These are phyloP conservation scores for Neurospora cerealis DNA, from an alignment of 495 filamentous ascomycete genomes.

Conservation along the genomic window DNA sequence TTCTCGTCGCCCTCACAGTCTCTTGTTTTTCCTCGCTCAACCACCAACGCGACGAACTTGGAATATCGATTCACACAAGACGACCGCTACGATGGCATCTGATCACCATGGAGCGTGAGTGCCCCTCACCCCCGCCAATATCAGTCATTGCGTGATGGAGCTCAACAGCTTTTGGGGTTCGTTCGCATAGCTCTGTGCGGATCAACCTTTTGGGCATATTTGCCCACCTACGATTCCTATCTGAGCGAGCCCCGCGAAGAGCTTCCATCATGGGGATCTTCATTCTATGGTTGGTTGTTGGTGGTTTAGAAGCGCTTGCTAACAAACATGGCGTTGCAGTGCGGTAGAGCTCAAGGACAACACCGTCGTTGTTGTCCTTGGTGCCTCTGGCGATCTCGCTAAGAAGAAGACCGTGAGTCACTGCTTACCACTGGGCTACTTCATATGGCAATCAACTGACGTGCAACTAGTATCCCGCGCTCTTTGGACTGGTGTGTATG, in stretches of 20 bases:
- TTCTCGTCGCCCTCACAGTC: background rate
- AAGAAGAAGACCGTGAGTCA: constrained; percentile 96
- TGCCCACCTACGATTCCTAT: background rate
- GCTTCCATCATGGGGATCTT: constrained; percentile 8
- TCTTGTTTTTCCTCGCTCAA: background rate
- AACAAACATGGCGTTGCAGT: constrained; percentile 15
- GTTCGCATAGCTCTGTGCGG: background rate
- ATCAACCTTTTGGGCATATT: background rate
- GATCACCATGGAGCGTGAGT: constrained; percentile 33
- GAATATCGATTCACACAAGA: constrained; percentile 1
- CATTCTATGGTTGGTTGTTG: background rate
- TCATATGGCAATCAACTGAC: constrained; percentile 22
- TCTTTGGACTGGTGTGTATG: constrained; percentile 87
- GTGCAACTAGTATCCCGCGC: constrained; percentile 73
- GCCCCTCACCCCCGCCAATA: constrained; percentile 28
- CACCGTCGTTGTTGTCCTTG: constrained; percentile 94
- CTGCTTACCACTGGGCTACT: constrained; percentile 5
- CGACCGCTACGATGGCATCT: constrained; percentile 31
- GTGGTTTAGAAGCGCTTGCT: background rate
- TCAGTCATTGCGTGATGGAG: constrained; percentile 16
- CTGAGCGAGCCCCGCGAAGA: background rate
- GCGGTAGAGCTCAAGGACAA: constrained; percentile 91
- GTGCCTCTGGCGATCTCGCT: constrained; percentile 92
- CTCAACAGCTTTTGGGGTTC: constrained; percentile 1
- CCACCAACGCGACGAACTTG: background rate